A percentile compares a stretch with the other conserved stretches of the same genome.
phyloP scores from a whole-genome alignment of 352 stramenopile genomes.

The Ophiocytium majus region DNA sequence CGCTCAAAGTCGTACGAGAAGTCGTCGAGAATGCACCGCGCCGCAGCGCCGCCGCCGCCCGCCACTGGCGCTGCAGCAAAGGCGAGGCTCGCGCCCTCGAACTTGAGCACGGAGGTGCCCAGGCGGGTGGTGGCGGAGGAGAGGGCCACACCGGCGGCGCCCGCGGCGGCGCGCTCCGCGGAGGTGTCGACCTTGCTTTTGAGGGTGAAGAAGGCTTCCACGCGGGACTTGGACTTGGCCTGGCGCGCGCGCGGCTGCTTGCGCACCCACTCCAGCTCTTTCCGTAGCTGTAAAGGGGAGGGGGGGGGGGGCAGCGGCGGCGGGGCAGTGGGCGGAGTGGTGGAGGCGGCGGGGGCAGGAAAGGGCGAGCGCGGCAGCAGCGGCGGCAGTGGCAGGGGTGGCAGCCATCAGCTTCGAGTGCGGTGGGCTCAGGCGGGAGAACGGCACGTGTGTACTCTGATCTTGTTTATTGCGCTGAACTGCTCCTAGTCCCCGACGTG shows the following conservation, averaged over 20 bases:
- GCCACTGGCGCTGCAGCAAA: too few relatives aligned
- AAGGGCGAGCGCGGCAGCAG: not conserved
- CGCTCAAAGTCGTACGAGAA: constrained; percentile 81
- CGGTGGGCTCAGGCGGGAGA: not conserved
- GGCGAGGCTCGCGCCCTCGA: constrained; percentile 26
- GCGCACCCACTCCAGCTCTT: constrained; percentile 57
- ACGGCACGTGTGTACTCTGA: too few relatives aligned
- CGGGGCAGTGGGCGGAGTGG: too few relatives aligned
- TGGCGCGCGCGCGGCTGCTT: constrained; percentile 73
- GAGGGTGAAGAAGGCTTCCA: constrained; percentile 72
- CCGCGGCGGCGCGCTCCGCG: constrained; percentile 10
- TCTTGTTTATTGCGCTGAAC: constrained; percentile 48
- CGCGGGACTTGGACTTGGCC: constrained; percentile 59
- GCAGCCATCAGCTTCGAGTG: not conserved
- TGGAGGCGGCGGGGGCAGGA: too few relatives aligned
- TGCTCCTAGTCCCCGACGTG: constrained; percentile 69
- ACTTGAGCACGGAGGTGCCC: constrained; percentile 31
- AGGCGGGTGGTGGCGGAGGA: not conserved
- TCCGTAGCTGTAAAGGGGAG: constrained; percentile 25
- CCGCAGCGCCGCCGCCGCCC: too few relatives aligned
- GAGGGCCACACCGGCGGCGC: not conserved
- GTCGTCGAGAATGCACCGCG: constrained; percentile 69
- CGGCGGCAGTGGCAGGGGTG: not conserved
- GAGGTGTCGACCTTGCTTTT: constrained; percentile 58
- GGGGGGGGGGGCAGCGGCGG: not conserved